Conservation (phyloP, 83 land plant species). For the Thuja plicata region DNA sequence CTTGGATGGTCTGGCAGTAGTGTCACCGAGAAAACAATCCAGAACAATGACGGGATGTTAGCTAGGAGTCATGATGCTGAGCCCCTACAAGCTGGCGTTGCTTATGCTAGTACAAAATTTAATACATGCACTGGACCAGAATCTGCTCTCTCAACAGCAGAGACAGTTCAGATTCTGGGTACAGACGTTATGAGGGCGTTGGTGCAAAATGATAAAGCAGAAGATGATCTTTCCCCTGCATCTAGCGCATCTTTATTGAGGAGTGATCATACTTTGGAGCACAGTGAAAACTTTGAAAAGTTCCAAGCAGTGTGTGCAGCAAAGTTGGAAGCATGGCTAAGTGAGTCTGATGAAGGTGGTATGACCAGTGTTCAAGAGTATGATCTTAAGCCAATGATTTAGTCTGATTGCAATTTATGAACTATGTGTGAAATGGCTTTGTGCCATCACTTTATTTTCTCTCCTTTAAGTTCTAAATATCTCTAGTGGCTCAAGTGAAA, state of each 20-base stretch:
- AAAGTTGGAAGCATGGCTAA: conserved; percentile 16
- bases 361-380: background rate
- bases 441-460: background rate
- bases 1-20: conserved; percentile 9
- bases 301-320: conserved; percentile 18
- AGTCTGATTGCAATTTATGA: background rate
- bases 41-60: background rate
- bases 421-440: background rate
- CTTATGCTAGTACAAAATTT: background rate
- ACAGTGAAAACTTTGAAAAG: background rate
- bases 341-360: background rate
- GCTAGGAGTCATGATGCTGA: background rate
- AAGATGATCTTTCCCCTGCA: background rate
- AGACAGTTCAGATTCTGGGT: background rate
- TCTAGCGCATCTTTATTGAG: background rate
- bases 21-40: background rate
- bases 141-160: background rate
- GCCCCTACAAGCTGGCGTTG: background rate
- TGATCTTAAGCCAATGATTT: background rate
- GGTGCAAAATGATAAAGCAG: background rate
- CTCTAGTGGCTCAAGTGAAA: background rate
- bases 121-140: background rate
- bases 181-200: background rate
- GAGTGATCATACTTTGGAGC: background rate
- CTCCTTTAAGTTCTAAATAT: background rate